These are phyloP conservation scores for Malus asiatica DNA, from an alignment of 306 rosid genomes.

Conservation along the genomic window DNA sequence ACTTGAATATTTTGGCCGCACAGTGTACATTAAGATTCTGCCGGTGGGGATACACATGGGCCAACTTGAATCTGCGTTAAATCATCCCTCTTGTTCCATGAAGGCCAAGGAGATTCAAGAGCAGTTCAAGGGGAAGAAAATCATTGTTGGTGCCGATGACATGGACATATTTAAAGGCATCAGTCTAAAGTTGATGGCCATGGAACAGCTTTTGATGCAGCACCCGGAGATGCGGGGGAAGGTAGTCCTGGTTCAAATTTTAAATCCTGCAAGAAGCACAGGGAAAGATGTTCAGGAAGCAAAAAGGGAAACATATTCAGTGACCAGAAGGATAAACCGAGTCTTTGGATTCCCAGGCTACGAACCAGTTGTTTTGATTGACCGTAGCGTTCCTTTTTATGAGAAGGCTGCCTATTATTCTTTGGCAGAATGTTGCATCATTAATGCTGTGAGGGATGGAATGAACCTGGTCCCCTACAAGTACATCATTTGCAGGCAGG, in stretches of 20 bases:
- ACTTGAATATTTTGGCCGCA: slow-evolving; percentile 80
- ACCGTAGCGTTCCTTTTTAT: slow-evolving; percentile 37
- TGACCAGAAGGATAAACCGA: slow-evolving; percentile 47
- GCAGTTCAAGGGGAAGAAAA: slow-evolving; percentile 45
- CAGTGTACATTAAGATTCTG: slow-evolving; percentile 59
- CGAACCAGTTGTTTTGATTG: slow-evolving; percentile 63
- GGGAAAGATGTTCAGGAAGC: slow-evolving; percentile 59
- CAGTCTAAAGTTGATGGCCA: slow-evolving; percentile 60
- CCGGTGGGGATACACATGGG: slow-evolving; percentile 87
- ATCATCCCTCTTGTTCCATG: slow-evolving; percentile 40
- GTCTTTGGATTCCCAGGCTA: slow-evolving; percentile 54
- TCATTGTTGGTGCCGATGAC: slow-evolving; percentile 79
- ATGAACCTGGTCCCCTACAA: slow-evolving; percentile 77
- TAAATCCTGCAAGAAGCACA: slow-evolving; percentile 60
- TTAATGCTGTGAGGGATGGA: slow-evolving; percentile 80
- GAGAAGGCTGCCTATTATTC: slow-evolving; percentile 77
- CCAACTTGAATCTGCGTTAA: slow-evolving; percentile 49
- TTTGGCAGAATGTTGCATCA: slow-evolving; percentile 77
- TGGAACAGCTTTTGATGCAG: slow-evolving; percentile 59
- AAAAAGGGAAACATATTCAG: slow-evolving; percentile 35
- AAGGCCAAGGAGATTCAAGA: slow-evolving; percentile 53
- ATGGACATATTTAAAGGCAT: slow-evolving; percentile 84
- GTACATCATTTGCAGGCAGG: slow-evolving; percentile 73
- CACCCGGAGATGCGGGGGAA: slow-evolving; percentile 46
- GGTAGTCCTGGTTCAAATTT: slow-evolving; percentile 61